Conservation (phyloP, 176 grass and related monocot species). For the Cenchrus purpureus region DNA sequence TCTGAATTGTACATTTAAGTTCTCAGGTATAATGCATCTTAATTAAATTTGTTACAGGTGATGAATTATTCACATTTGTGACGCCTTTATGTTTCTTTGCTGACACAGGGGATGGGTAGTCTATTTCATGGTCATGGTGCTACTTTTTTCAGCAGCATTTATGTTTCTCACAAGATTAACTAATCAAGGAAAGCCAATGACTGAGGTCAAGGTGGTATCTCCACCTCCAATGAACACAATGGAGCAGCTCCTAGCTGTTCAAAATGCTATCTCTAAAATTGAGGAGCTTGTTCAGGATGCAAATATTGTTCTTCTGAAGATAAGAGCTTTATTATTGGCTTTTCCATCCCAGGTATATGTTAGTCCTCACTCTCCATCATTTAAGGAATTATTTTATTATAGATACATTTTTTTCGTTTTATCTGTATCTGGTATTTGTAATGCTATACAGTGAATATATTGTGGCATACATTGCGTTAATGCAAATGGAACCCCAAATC, state of each 20-base stretch:
- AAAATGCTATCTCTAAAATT: slow-evolving; percentile 93
- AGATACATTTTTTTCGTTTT: background rate
- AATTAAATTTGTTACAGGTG: slow-evolving; percentile 5
- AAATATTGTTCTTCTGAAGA: slow-evolving; percentile 93
- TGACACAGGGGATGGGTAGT: slow-evolving; percentile 79
- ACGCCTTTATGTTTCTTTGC: slow-evolving; percentile 35
- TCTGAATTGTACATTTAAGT: slow-evolving; percentile 24
- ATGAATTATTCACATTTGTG: slow-evolving; percentile 26
- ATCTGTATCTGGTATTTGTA: slow-evolving; percentile 7
- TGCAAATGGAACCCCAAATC: slow-evolving; percentile 7
- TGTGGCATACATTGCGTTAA: slow-evolving; percentile 6
- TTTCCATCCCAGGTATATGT: slow-evolving; percentile 77
- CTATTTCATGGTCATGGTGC: slow-evolving; percentile 63
- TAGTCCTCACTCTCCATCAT: slow-evolving; percentile 6
- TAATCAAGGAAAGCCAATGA: slow-evolving; percentile 73
- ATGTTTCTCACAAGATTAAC: slow-evolving; percentile 88
- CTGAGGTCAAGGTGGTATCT: slow-evolving; percentile 75
- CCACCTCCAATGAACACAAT: slow-evolving; percentile 89
- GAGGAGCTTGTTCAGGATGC: slow-evolving; percentile 91
- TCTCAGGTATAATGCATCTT: slow-evolving; percentile 16
- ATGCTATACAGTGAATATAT: slow-evolving; percentile 28
- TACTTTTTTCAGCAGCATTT: slow-evolving; percentile 78
- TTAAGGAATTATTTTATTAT: slow-evolving; percentile 20
- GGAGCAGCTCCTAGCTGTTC: slow-evolving; percentile 97
- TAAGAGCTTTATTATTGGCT: slow-evolving; percentile 79